Percentiles rank a stretch among this genome's conserved stretches.
These are phyloP conservation scores for Xylaria sp. DNA, from an alignment of 2,329 filamentous ascomycete genomes.

Conservation along the genomic window DNA sequence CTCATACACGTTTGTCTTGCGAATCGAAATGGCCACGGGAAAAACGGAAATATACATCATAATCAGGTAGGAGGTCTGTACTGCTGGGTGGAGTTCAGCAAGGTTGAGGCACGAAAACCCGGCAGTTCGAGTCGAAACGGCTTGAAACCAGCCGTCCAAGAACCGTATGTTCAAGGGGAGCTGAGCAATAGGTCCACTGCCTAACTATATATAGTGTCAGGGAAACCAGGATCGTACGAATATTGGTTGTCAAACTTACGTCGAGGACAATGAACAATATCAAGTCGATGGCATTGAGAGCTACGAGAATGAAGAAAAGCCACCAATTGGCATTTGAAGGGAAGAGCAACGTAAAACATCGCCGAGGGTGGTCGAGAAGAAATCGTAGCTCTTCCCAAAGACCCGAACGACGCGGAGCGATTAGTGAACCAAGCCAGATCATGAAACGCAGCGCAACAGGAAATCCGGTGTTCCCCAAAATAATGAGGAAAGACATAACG, in stretches of 20 bases:
- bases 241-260: slow-evolving; percentile 54
- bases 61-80: slow-evolving; percentile 91
- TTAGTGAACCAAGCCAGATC: slow-evolving; percentile 79
- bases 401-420: slow-evolving; percentile 68
- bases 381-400: slow-evolving; percentile 91
- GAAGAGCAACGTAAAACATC: slow-evolving; percentile 95
- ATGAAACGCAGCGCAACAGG: slow-evolving; percentile 92
- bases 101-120: slow-evolving; percentile 86
- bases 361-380: slow-evolving; percentile 89
- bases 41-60: slow-evolving; percentile 99
- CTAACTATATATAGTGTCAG: slow-evolving; percentile 58
- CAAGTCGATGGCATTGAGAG: slow-evolving; percentile 83
- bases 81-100: slow-evolving; percentile 79
- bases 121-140: slow-evolving; percentile 85
- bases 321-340: slow-evolving; percentile 92
- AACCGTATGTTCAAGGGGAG: slow-evolving; percentile 77
- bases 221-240: not conserved
- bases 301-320: slow-evolving; percentile 84
- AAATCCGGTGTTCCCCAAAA: slow-evolving; percentile 95
- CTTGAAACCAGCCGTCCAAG: slow-evolving; percentile 88
- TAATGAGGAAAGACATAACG: slow-evolving; percentile 81
- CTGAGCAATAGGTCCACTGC: slow-evolving; percentile 69
- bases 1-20: slow-evolving; percentile 94
- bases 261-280: slow-evolving; percentile 93
- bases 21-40: slow-evolving; percentile 93